These are phyloP conservation scores for Rubia peregrina DNA, from an alignment of 305 asterid genomes.

Conservation along the genomic window DNA sequence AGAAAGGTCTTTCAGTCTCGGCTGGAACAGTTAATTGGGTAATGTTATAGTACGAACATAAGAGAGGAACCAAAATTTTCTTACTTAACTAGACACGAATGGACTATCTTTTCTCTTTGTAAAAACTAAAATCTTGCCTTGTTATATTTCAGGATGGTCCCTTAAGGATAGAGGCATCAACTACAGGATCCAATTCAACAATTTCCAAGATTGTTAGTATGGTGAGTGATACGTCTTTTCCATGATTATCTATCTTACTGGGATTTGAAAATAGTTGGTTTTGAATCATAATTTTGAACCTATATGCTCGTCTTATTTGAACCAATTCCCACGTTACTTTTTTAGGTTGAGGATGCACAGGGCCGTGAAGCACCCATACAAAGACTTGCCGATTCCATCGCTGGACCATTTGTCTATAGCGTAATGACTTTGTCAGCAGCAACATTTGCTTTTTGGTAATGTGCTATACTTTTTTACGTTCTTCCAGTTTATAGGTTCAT, in stretches of 20 bases:
- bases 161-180: conserved; percentile 73
- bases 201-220: conserved; percentile 88
- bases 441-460: conserved; percentile 93
- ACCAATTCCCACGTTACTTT: too few relatives aligned
- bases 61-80: background rate
- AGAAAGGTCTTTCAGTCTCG: conserved; percentile 69
- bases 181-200: conserved; percentile 94
- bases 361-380: conserved; percentile 99
- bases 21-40: conserved; percentile 99
- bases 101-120: background rate
- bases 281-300: background rate
- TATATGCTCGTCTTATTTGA: too few relatives aligned
- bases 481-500: conserved; percentile 5
- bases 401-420: conserved; percentile 94
- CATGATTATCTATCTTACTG: background rate
- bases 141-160: conserved; percentile 82
- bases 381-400: conserved; percentile 96
- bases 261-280: background rate
- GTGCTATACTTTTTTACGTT: conserved; percentile 19
- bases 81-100: background rate
- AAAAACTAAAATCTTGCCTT: conserved; percentile 15
- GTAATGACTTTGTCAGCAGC: conserved; percentile 93
- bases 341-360: conserved; percentile 97
- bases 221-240: conserved; percentile 39
- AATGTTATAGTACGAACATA: conserved; percentile 26